These are phyloP conservation scores for Rhizodiscina lignyota DNA, from an alignment of 495 filamentous ascomycete species.

Conservation along the genomic window DNA sequence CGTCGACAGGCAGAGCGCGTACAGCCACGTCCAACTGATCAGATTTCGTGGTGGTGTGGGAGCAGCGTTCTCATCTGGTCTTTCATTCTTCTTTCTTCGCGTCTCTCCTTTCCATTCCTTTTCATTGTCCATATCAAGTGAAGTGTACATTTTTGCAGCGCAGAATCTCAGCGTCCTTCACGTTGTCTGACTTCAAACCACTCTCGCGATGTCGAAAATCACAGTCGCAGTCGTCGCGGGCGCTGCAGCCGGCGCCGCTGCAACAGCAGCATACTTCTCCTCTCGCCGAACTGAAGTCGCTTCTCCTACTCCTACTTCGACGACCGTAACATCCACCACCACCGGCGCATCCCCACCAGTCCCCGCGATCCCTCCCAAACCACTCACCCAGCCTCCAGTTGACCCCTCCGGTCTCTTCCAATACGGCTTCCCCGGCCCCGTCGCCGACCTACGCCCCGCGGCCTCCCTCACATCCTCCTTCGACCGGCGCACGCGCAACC, in stretches of 20 bases:
- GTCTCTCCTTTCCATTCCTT: no score
- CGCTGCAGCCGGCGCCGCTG: conserved; percentile 73
- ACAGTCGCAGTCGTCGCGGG: conserved; percentile 80
- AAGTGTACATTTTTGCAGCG: no score
- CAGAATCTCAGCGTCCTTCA: no score
- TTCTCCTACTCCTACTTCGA: conserved; percentile 24
- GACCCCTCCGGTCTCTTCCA: conserved; percentile 82
- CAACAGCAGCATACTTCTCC: conserved; percentile 67
- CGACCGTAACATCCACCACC: conserved; percentile 19
- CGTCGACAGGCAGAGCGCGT: no score
- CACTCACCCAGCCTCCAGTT: conserved; percentile 31
- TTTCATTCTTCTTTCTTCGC: no score
- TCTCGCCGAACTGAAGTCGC: conserved; percentile 21
- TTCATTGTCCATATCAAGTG: no score
- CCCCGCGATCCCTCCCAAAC: conserved; percentile 13
- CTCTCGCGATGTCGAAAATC: conserved; percentile 24
- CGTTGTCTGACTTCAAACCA: no score
- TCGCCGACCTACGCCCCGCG: conserved; percentile 63
- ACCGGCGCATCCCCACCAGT: conserved; percentile 18
- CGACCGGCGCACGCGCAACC: conserved; percentile 85
- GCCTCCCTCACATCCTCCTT: conserved; percentile 65
- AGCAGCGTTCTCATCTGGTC: no score
- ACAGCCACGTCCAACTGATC: no score
- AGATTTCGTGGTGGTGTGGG: no score
- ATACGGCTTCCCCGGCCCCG: conserved; percentile 91